Evolutionary conservation across 345 rosid species (phyloP).

Genomic region (Microcos paniculata): DNA sequence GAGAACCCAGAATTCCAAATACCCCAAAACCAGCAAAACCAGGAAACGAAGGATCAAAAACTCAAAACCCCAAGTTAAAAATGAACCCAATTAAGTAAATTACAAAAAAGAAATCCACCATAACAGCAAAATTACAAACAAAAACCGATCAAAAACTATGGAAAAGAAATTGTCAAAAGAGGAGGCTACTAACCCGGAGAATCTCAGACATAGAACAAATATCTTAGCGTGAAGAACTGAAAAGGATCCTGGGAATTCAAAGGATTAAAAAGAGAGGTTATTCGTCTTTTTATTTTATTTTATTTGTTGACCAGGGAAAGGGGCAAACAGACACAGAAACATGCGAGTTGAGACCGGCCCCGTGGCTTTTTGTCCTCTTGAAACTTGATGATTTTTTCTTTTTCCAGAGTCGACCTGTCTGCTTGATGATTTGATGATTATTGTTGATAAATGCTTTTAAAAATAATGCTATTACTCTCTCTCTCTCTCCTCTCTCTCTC

Average conservation of each 20-base stretch:
- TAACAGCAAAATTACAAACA: not conserved
- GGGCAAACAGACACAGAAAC: not conserved
- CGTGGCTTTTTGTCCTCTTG: not conserved
- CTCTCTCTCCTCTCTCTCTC: too few species aligned
- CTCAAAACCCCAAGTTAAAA: conserved; percentile 1
- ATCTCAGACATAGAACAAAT: not conserved
- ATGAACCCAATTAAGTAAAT: not conserved
- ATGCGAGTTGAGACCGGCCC: not conserved
- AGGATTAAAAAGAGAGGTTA: not conserved
- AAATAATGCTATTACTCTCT: too few species aligned
- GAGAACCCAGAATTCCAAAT: not conserved
- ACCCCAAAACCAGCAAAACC: not conserved
- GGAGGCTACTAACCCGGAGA: not conserved
- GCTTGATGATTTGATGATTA: not conserved
- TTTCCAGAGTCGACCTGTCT: too few species aligned
- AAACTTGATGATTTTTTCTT: not conserved
- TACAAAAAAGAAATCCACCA: not conserved
- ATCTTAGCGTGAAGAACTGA: not conserved
- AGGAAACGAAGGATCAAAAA: not conserved
- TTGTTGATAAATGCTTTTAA: not conserved
- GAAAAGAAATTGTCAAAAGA: not conserved
- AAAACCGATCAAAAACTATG: not conserved
- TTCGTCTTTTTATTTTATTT: not conserved
- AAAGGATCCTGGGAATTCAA: not conserved
- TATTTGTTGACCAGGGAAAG: not conserved